A percentile compares a stretch with the other conserved stretches of the same genome.
phyloP scores from a whole-genome alignment of 257 asterid species.

The Galeopsis tetrahit region DNA sequence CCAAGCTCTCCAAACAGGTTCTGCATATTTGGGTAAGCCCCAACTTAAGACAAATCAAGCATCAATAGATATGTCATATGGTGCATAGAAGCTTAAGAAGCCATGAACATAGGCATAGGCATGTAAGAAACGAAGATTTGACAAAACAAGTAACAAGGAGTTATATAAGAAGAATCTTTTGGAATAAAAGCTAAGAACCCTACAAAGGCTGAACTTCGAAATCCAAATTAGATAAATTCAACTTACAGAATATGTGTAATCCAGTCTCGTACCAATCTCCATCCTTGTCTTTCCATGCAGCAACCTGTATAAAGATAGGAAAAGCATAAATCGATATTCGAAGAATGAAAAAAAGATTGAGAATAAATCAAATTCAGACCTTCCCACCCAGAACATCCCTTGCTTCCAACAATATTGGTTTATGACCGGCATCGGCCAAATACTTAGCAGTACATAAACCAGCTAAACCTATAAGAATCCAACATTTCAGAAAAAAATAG shows the following conservation, averaged over 20 bases:
- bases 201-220: not conserved
- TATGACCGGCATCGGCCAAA: conserved; percentile 98
- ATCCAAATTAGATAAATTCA: conserved; percentile 17
- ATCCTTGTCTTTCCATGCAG: conserved; percentile 97
- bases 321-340: conserved; percentile 31
- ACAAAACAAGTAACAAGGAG: not conserved
- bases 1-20: conserved; percentile 98
- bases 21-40: conserved; percentile 99
- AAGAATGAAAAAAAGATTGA: not conserved
- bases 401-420: conserved; percentile 87
- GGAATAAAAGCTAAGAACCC: not conserved
- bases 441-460: conserved; percentile 96
- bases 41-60: conserved; percentile 68
- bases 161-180: conserved; percentile 7
- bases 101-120: not conserved
- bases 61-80: conserved; percentile 41
- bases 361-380: conserved; percentile 44
- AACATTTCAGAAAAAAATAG: conserved; percentile 26
- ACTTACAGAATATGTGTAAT: conserved; percentile 94
- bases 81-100: conserved; percentile 19
- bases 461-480: conserved; percentile 72
- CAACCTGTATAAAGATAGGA: conserved; percentile 53
- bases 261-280: conserved; percentile 99
- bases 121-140: not conserved
- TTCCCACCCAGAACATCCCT: conserved; percentile 98